Evolutionary conservation across 176 grass and related monocot genomes (phyloP), one percentile per base, ranked within the genome.

Genomic region (Paspalum notatum): DNA sequence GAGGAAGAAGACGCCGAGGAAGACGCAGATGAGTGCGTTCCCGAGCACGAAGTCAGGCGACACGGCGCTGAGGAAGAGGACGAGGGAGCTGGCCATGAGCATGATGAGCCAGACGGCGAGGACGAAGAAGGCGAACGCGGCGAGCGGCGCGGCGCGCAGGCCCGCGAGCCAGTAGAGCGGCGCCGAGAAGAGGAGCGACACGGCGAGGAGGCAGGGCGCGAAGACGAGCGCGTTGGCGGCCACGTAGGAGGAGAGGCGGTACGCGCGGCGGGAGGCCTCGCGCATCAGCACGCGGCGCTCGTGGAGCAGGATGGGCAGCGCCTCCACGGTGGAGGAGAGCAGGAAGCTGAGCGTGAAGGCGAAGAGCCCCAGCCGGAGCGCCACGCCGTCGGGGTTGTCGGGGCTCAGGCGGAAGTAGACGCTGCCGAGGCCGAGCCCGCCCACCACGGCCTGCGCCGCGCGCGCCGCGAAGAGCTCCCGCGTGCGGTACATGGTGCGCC

Each of bases 331-430:
- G 68, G 95, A 98, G 24, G 95, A 98, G 49, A 98, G 95, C 8
- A 98, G 92, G 84, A 95, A 98, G 86, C 90, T 93, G 40, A 98
- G 90, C 24, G 83, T 98, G 83, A 98, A 98, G 52, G 95, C 95
- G 69, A 98, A 98, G 55, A 98, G 80, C 8, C 95, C 95, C 0
- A 98, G 92, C 20, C 92, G 82, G 65, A 94, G 88, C 2, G 90
- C 80, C 50, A 93, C 71, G 37, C 90, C 92, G 22, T 94, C 86
- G 3, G 87, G 52, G 69, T 66, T 66, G 41, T 85, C 87, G 2
- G 74, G 75, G 51, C 64, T 62, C 5, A 89, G 57, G 1, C 75
- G 90, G 67, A 92, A 90, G 85, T 89, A 98, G 50, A 98, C 92
- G 64, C 92, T 98, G 44, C 90, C 95, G 1, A 98, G 90, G 18